phyloP scores from a whole-genome alignment of 2,329 filamentous ascomycete species.

The Aspergillus niger region DNA sequence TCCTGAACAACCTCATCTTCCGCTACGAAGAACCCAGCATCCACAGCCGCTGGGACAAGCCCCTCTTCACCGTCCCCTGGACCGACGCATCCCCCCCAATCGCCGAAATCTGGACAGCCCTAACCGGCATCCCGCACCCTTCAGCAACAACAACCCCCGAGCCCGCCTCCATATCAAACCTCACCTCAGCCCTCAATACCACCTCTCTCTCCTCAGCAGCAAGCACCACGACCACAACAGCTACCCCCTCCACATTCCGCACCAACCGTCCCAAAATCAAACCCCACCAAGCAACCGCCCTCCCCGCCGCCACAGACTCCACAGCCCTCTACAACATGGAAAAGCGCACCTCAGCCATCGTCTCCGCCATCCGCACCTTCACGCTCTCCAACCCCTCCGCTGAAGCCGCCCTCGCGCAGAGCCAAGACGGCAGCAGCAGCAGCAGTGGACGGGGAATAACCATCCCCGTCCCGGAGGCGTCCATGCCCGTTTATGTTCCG shows the following conservation, averaged over 20 bases:
- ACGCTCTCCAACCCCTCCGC: slow-evolving; percentile 43
- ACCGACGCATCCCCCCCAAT: slow-evolving; percentile 58
- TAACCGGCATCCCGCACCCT: slow-evolving; percentile 44
- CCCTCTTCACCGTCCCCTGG: slow-evolving; percentile 63
- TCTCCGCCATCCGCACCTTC: slow-evolving; percentile 45
- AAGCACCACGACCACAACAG: slow-evolving; percentile 27
- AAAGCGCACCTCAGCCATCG: slow-evolving; percentile 44
- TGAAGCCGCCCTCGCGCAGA: slow-evolving; percentile 37
- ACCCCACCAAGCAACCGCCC: slow-evolving; percentile 48
- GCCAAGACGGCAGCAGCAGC: slow-evolving; percentile 10
- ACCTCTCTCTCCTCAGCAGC: slow-evolving; percentile 26
- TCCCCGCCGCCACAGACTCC: slow-evolving; percentile 42
- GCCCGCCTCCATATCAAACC: slow-evolving; percentile 21
- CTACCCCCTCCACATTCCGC: slow-evolving; percentile 4
- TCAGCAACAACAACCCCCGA: slow-evolving; percentile 13
- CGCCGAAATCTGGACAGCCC: slow-evolving; percentile 63
- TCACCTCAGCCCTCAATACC: slow-evolving; percentile 23
- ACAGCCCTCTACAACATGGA: slow-evolving; percentile 48
- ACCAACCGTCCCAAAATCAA: slow-evolving; percentile 33
- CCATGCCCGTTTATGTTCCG: slow-evolving; percentile 39
- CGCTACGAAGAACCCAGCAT: slow-evolving; percentile 69
- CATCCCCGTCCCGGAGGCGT: slow-evolving; percentile 37
- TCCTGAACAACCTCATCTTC: slow-evolving; percentile 66
- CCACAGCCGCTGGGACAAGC: slow-evolving; percentile 66
- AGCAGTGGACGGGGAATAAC: slow-evolving; percentile 30